Conservation (phyloP, 2,329 filamentous ascomycete genomes). For the Aureobasidium mangrovei region DNA sequence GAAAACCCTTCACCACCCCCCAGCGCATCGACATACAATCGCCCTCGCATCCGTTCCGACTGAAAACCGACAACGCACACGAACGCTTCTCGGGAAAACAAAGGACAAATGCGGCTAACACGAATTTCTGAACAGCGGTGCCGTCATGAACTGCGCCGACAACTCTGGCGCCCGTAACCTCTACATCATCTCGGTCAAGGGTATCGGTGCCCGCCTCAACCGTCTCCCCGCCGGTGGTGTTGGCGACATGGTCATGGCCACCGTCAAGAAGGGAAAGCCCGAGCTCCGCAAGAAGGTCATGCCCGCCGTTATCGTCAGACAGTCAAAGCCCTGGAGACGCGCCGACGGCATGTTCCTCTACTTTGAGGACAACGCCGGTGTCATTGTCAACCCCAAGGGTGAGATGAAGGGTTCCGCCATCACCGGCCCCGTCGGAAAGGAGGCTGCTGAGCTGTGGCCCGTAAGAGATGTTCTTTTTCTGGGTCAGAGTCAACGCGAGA, state of each 20-base stretch:
- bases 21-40: conserved; percentile 9
- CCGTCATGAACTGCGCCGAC: conserved; percentile 99
- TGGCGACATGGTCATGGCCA: conserved; percentile 99
- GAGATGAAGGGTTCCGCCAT: conserved; percentile 99
- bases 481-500: conserved; percentile 16
- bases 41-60: neutral
- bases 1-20: conserved; percentile 12
- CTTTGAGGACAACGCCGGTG: conserved; percentile 99
- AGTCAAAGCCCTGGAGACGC: conserved; percentile 99
- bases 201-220: conserved; percentile 95
- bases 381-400: conserved; percentile 99
- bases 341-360: conserved; percentile 98
- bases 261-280: conserved; percentile 99
- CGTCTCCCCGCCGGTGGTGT: conserved; percentile 94
- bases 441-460: conserved; percentile 98
- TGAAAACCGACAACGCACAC: neutral
- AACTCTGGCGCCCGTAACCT: conserved; percentile 96
- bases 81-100: neutral
- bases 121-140: conserved; percentile 56
- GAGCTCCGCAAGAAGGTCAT: conserved; percentile 99
- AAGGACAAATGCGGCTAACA: conserved; percentile 7
- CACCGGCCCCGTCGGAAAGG: conserved; percentile 98
- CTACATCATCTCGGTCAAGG: conserved; percentile 99
- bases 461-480: conserved; percentile 46
- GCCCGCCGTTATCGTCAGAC: conserved; percentile 96